Evolutionary conservation across 306 rosid species (phyloP).

Genomic region (Cicer bijugum): DNA sequence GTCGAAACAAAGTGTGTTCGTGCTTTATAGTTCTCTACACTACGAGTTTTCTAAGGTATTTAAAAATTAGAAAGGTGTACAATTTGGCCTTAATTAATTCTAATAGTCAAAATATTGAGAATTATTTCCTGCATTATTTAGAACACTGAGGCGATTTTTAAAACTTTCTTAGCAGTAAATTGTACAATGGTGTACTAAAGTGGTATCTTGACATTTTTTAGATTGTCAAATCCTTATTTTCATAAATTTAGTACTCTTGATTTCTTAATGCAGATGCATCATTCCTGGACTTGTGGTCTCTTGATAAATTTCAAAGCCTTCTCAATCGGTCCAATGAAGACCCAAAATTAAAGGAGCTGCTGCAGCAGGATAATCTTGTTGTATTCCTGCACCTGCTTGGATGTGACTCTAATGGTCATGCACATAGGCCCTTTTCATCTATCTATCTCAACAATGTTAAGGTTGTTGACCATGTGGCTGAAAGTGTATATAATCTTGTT

Average conservation of each 20-base stretch:
- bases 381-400: conserved; percentile 87
- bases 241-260: conserved; percentile 23
- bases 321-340: conserved; percentile 74
- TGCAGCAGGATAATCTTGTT: conserved; percentile 73
- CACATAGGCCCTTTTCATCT: conserved; percentile 81
- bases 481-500: conserved; percentile 74
- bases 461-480: conserved; percentile 85
- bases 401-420: conserved; percentile 94
- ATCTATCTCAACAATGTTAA: conserved; percentile 89
- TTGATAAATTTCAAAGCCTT: conserved; percentile 80
- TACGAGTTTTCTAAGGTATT: background rate
- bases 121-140: background rate
- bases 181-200: conserved; percentile 16
- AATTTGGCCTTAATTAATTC: conserved; percentile 8
- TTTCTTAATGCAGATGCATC: conserved; percentile 77
- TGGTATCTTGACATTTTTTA: conserved; percentile 12
- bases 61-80: conserved; percentile 9
- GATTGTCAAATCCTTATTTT: conserved; percentile 28
- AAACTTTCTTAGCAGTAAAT: background rate
- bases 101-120: conserved; percentile 1
- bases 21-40: too few relatives aligned
- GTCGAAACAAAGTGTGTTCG: too few relatives aligned
- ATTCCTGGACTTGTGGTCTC: conserved; percentile 91
- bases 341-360: conserved; percentile 64
- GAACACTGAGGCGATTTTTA: background rate